A percentile compares a stretch with the other conserved stretches of the same genome.
phyloP scores from a whole-genome alignment of 768 basidiomycete genomes.

The Serendipita sp. region DNA sequence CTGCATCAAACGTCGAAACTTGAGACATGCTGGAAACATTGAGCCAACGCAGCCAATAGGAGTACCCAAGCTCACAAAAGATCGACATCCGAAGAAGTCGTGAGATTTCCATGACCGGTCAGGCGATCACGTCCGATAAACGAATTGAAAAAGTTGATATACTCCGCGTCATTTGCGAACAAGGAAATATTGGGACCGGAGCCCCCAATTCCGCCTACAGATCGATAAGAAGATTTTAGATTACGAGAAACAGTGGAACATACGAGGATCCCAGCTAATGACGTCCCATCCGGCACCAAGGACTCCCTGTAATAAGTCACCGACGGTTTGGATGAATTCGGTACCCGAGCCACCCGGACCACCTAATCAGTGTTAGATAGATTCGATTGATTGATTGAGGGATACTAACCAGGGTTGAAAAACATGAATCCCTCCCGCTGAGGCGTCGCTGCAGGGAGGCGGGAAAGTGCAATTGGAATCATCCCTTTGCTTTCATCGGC shows the following conservation, averaged over 20 bases:
- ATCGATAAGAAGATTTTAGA: not conserved
- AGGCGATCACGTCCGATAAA: not conserved
- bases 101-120: not conserved
- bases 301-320: not conserved
- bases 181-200: not conserved
- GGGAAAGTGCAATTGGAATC: not conserved
- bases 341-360: not conserved
- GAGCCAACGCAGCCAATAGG: not conserved
- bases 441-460: not conserved
- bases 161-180: not conserved
- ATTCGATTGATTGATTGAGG: too few species aligned
- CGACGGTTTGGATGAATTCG: not conserved
- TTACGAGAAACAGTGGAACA: not conserved
- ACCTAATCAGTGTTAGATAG: not conserved
- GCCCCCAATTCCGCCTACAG: not conserved
- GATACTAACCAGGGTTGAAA: not conserved
- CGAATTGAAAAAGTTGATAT: not conserved
- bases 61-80: not conserved
- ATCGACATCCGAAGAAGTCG: not conserved
- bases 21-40: not conserved
- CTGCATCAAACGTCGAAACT: not conserved
- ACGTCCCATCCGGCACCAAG: not conserved
- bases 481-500: not conserved
- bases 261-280: conserved; percentile 1
- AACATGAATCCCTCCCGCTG: conserved; percentile 3